Evolutionary conservation across 2,329 filamentous ascomycete genomes (phyloP).

Genomic region (Uncinocarpus reesii): DNA sequence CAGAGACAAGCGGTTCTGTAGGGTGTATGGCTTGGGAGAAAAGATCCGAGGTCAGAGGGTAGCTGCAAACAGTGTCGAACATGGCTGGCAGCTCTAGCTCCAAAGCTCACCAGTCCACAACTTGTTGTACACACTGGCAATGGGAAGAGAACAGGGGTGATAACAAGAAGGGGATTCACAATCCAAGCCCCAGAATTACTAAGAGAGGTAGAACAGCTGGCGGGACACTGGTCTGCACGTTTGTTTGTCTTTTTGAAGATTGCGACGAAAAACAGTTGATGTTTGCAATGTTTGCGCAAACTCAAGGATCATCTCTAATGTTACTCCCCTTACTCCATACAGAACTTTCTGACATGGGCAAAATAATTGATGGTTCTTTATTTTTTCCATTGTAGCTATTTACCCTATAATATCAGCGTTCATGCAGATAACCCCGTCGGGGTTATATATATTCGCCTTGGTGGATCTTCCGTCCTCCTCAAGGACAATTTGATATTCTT

Average conservation of each 20-base stretch:
- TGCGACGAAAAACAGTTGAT: not conserved
- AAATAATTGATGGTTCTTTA: too few relatives aligned
- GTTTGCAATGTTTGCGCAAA: slow-evolving; percentile 10
- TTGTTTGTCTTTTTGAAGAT: not conserved
- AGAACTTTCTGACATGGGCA: too few relatives aligned
- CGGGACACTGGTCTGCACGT: not conserved
- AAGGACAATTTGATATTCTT: slow-evolving; percentile 39
- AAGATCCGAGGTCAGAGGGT: slow-evolving; percentile 75
- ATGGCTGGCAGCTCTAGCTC: slow-evolving; percentile 37
- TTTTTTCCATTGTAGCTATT: not conserved
- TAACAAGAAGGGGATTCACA: not conserved
- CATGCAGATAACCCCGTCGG: slow-evolving; percentile 28
- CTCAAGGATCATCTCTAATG: not conserved
- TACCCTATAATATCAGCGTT: slow-evolving; percentile 28
- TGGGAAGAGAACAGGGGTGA: not conserved
- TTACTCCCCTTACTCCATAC: too few relatives aligned
- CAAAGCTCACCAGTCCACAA: not conserved
- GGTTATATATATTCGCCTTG: slow-evolving; percentile 28
- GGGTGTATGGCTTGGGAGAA: slow-evolving; percentile 86
- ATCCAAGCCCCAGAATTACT: not conserved
- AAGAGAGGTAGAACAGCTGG: not conserved
- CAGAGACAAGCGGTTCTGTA: slow-evolving; percentile 68
- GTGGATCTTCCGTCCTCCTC: slow-evolving; percentile 27
- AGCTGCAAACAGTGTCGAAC: slow-evolving; percentile 86
- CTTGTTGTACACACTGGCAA: not conserved